Conservation (phyloP, 495 filamentous ascomycete genomes). For the Neurospora hispaniola region DNA sequence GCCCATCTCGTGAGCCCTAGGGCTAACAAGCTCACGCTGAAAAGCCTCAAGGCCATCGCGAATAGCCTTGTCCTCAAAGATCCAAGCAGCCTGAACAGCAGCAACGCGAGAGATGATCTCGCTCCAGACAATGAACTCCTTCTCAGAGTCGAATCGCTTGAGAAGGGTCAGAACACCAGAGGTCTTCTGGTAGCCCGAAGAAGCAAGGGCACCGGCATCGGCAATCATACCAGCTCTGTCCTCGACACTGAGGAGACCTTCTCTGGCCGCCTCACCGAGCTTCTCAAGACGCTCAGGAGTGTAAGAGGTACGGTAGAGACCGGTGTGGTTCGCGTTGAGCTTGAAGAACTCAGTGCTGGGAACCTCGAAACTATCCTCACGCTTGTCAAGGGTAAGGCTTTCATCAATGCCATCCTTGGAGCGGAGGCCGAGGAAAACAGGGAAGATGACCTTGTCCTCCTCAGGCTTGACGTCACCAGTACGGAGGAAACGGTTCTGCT, state of each 20-base stretch:
- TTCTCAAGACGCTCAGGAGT: conserved; percentile 55
- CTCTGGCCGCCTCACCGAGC: conserved; percentile 72
- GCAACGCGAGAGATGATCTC: conserved; percentile 73
- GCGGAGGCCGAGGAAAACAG: conserved; percentile 59
- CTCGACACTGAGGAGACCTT: conserved; percentile 79
- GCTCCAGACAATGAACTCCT: conserved; percentile 89
- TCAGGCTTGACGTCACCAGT: conserved; percentile 73
- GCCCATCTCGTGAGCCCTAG: conserved; percentile 73
- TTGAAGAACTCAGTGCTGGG: conserved; percentile 62
- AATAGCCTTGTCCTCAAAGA: conserved; percentile 70
- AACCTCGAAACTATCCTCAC: conserved; percentile 63
- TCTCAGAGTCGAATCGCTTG: conserved; percentile 71
- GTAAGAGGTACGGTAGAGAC: conserved; percentile 65
- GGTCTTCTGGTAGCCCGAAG: conserved; percentile 86
- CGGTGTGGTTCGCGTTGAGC: conserved; percentile 66
- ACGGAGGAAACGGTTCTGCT: conserved; percentile 66
- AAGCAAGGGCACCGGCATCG: conserved; percentile 82
- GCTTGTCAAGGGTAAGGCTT: conserved; percentile 53
- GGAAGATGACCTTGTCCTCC: conserved; percentile 69
- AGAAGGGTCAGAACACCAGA: conserved; percentile 80
- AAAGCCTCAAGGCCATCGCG: conserved; percentile 71
- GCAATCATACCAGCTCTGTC: conserved; percentile 94
- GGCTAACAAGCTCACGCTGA: conserved; percentile 60
- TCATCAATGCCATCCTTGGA: conserved; percentile 56
- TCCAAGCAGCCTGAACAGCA: conserved; percentile 69